phyloP scores from a whole-genome alignment of 2,329 filamentous ascomycete species.

The Colletotrichum acutatum region DNA sequence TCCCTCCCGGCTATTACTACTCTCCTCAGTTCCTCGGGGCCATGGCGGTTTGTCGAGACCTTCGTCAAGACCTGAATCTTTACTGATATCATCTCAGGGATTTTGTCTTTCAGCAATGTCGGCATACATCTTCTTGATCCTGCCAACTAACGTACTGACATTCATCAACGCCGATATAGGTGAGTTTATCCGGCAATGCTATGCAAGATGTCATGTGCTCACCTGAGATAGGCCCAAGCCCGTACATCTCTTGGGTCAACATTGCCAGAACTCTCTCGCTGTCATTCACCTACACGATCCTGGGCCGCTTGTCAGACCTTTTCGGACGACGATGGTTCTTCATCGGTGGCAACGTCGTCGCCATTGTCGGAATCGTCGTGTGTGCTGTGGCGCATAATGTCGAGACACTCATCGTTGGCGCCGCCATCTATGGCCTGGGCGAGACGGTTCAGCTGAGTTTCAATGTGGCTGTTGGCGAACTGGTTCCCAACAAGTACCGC shows the following conservation, averaged over 20 bases:
- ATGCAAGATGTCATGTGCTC: background rate
- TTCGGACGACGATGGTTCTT: constrained; percentile 54
- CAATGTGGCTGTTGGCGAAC: constrained; percentile 51
- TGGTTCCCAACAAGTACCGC: constrained; percentile 56
- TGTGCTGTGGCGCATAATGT: constrained; percentile 48
- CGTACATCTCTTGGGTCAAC: constrained; percentile 39
- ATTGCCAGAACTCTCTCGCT: constrained; percentile 48
- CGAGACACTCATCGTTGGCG: constrained; percentile 48
- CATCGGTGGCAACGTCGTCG: constrained; percentile 49
- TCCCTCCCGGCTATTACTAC: constrained; percentile 50
- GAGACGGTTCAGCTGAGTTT: constrained; percentile 51
- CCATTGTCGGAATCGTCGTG: constrained; percentile 49
- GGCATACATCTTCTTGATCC: constrained; percentile 49
- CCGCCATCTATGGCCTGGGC: constrained; percentile 48
- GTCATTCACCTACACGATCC: constrained; percentile 41
- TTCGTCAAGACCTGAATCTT: background rate
- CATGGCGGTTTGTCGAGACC: constrained; percentile 41
- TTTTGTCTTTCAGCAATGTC: constrained; percentile 51
- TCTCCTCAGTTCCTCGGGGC: constrained; percentile 47
- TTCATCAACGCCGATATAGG: constrained; percentile 51
- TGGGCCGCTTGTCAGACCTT: constrained; percentile 52
- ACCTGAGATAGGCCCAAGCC: constrained; percentile 23
- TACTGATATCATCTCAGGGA: constrained; percentile 40
- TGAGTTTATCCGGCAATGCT: background rate
- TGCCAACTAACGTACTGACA: constrained; percentile 46